phyloP scores from a whole-genome alignment of 176 grass and related monocot species.

The Triticum aestivum region IWGSC_CS_RefSeq_v2.1 NC_057813.1:737036073-737036572 shows the following conservation, averaged over 20 bases:
- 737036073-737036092: too few relatives aligned
- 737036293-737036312: too few relatives aligned
- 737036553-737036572: too few relatives aligned
- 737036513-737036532: background rate
- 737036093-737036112: too few relatives aligned
- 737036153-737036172: background rate
- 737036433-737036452: background rate
- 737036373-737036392: too few relatives aligned
- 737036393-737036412: too few relatives aligned
- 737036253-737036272: background rate
- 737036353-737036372: too few relatives aligned
- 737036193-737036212: background rate
- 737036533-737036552: background rate
- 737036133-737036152: background rate
- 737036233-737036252: background rate
- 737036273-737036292: too few relatives aligned
- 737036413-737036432: too few relatives aligned
- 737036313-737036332: too few relatives aligned
- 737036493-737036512: background rate
- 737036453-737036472: background rate
- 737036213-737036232: background rate
- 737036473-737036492: background rate
- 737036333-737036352: too few relatives aligned
- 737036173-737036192: background rate
- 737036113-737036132: too few relatives aligned